A percentile compares a stretch with the other conserved stretches of the same genome.
Evolutionary conservation across 305 asterid genomes (phyloP).

Genomic region (Fraxinus floribunda): DNA sequence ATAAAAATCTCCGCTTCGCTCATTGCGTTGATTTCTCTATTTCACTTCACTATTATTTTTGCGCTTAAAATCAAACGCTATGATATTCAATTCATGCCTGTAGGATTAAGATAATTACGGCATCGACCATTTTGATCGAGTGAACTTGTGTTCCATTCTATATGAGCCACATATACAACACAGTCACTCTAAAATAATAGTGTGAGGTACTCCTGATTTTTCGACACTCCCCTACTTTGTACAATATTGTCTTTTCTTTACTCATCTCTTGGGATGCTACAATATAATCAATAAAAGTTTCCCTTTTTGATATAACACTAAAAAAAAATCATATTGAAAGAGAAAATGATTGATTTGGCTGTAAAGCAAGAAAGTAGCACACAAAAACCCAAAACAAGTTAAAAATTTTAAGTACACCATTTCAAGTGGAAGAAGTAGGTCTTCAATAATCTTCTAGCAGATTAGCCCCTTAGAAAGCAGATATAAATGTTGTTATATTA

Average conservation of each 20-base stretch:
- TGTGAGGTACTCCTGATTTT: background rate
- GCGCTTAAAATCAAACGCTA: background rate
- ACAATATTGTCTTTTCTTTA: background rate
- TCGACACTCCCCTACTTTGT: background rate
- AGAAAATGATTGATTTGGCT: background rate
- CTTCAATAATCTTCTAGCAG: background rate
- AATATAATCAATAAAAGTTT: background rate
- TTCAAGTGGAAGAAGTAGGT: background rate
- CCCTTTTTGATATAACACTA: background rate
- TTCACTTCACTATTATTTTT: background rate
- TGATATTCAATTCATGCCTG: background rate
- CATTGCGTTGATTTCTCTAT: background rate
- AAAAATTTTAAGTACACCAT: background rate
- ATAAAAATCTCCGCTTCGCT: background rate
- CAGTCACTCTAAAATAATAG: background rate
- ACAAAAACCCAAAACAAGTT: background rate
- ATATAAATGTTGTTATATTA: background rate
- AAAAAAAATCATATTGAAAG: background rate
- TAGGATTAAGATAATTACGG: background rate
- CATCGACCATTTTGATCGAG: background rate
- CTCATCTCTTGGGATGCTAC: background rate
- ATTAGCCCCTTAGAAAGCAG: background rate
- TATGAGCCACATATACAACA: background rate
- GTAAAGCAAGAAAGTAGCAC: background rate
- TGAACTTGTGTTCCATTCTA: background rate